These are phyloP conservation scores for Wickerhamomyces sp. DNA, from an alignment of 1,139 yeast genomes.

Conservation along the genomic window DNA sequence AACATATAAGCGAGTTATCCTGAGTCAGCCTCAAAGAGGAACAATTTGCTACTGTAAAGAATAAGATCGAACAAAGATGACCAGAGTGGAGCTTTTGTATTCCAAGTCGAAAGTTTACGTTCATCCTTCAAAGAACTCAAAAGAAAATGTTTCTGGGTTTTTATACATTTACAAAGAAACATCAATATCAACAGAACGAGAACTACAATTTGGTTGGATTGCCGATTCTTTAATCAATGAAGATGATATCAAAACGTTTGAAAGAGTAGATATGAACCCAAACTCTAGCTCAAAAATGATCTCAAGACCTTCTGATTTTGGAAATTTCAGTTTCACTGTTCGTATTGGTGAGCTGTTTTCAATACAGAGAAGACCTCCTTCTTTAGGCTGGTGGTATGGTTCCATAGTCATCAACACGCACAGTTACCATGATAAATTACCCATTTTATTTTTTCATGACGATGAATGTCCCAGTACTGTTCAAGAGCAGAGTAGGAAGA, in stretches of 20 bases:
- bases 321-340: constrained; percentile 63
- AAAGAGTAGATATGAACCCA: constrained; percentile 47
- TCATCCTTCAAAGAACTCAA: constrained; percentile 71
- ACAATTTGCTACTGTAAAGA: neutral
- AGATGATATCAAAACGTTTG: constrained; percentile 46
- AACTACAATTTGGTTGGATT: constrained; percentile 65
- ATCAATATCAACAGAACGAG: constrained; percentile 44
- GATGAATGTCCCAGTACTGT: constrained; percentile 75
- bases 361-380: constrained; percentile 77
- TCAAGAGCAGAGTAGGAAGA: constrained; percentile 51
- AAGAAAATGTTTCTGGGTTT: constrained; percentile 77
- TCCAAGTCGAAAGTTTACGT: constrained; percentile 66
- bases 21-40: too few species aligned
- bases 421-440: constrained; percentile 53
- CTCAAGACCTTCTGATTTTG: constrained; percentile 44
- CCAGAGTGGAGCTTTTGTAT: constrained; percentile 15
- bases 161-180: constrained; percentile 49
- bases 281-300: constrained; percentile 27
- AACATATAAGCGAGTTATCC: too few species aligned
- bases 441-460: constrained; percentile 89
- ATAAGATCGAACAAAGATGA: constrained; percentile 1
- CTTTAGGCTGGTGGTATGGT: constrained; percentile 90
- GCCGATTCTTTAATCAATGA: constrained; percentile 55
- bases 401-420: constrained; percentile 69
- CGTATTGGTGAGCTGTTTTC: constrained; percentile 64